These are phyloP conservation scores for Tremella fuciformis DNA, from an alignment of 768 basidiomycete species.

Conservation along the genomic window DNA sequence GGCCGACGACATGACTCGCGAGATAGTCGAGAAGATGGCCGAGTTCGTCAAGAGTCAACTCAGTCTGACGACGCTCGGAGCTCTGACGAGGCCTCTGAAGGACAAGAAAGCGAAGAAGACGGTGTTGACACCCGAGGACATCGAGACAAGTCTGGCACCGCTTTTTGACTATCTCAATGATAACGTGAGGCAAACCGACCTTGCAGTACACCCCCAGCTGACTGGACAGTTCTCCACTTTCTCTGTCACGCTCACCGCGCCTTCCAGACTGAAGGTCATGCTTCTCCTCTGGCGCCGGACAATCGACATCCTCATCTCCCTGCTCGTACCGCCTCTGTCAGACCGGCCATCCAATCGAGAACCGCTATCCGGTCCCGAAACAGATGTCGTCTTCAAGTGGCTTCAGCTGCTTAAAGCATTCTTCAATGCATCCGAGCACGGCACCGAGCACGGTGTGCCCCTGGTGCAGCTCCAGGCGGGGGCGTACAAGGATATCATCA, in stretches of 20 bases:
- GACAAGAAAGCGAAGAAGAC: conserved; percentile 44
- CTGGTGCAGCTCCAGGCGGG: conserved; percentile 34
- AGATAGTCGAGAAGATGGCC: conserved; percentile 45
- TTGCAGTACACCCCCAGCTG: conserved; percentile 1
- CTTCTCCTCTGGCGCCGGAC: conserved; percentile 43
- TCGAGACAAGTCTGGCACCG: conserved; percentile 41
- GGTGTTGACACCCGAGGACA: conserved; percentile 34
- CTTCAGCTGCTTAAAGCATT: conserved; percentile 48
- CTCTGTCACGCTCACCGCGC: conserved; percentile 37
- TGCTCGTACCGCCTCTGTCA: conserved; percentile 48
- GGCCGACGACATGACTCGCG: conserved; percentile 41
- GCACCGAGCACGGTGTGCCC: conserved; percentile 48
- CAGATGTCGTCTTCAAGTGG: conserved; percentile 52
- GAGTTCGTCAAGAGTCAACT: conserved; percentile 39
- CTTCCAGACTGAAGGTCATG: conserved; percentile 35
- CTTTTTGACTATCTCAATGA: conserved; percentile 49
- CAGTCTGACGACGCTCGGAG: conserved; percentile 19
- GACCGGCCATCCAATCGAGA: conserved; percentile 34
- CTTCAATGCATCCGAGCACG: conserved; percentile 49
- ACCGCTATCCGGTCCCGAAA: conserved; percentile 25
- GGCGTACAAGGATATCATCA: conserved; percentile 46
- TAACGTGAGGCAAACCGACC: conserved; percentile 38
- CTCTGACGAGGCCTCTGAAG: conserved; percentile 34
- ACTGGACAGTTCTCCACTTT: conserved; percentile 47
- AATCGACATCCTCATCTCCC: conserved; percentile 43